Conservation (phyloP, 768 basidiomycete species). For the Kwoniella sp. region DNA sequence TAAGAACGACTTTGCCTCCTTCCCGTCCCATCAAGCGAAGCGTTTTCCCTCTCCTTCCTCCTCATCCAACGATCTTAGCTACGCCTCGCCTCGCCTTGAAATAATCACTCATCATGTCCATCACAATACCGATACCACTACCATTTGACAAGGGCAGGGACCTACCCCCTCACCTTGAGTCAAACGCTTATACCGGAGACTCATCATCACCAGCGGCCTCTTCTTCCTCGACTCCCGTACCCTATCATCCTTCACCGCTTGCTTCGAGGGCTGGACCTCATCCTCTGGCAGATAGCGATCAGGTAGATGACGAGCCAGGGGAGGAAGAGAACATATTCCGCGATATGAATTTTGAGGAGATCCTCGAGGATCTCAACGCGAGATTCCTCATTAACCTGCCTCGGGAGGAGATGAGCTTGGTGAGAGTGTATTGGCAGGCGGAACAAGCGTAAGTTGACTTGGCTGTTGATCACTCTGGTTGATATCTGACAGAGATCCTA, state of each 20-base stretch:
- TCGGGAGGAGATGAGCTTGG: conserved; percentile 83
- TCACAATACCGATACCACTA: conserved; percentile 17
- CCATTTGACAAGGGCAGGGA: conserved; percentile 19
- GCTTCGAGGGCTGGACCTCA: conserved; percentile 2
- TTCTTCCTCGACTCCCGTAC: conserved; percentile 16
- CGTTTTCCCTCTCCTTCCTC: no score
- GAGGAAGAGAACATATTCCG: conserved; percentile 43
- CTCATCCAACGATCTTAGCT: no score
- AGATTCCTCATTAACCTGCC: conserved; percentile 95
- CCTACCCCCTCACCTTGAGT: conserved; percentile 19
- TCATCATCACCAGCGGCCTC: conserved; percentile 20
- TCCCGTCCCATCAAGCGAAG: no score
- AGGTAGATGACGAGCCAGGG: conserved; percentile 29
- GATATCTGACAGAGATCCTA: background rate
- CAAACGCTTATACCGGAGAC: background rate
- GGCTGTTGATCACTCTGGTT: no score
- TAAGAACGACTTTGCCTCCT: no score
- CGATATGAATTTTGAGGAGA: conserved; percentile 48
- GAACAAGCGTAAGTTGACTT: conserved; percentile 97
- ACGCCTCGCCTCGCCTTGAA: background rate
- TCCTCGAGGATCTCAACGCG: conserved; percentile 53
- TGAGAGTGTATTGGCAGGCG: conserved; percentile 96
- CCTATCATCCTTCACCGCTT: background rate
- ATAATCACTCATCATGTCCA: conserved; percentile 4
- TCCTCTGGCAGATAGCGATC: background rate